Conservation (phyloP, 495 filamentous ascomycete species). For the Jackrogersella multiformis region DNA sequence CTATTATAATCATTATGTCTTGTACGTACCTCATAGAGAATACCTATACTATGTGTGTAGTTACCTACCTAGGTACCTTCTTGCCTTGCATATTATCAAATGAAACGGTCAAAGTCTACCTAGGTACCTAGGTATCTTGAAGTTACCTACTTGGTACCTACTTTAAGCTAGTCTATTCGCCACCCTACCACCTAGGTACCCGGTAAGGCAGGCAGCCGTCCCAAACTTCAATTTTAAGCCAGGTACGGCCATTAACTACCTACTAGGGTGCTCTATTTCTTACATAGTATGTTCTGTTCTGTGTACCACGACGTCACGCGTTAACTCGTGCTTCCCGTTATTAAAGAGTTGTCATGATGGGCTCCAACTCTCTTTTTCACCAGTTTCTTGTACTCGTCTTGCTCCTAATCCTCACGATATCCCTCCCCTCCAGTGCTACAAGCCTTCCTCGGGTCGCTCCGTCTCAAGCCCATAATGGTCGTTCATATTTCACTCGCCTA, state of each 20-base stretch:
- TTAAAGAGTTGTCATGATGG: slow-evolving; percentile 18
- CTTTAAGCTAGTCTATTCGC: neutral
- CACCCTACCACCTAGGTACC: too few relatives aligned
- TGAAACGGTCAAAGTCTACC: neutral
- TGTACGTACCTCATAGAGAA: neutral
- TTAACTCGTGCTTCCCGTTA: neutral
- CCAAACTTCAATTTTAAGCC: neutral
- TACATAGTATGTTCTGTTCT: too few relatives aligned
- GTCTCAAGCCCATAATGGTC: neutral
- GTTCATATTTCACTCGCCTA: slow-evolving; percentile 40
- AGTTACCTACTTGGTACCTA: neutral
- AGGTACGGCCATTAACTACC: neutral
- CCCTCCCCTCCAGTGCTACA: slow-evolving; percentile 15
- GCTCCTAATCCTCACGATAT: slow-evolving; percentile 14
- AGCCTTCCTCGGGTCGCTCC: slow-evolving; percentile 19
- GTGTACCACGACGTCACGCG: slow-evolving; percentile 19
- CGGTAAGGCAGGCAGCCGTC: neutral
- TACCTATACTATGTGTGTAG: neutral
- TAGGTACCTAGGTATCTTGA: neutral
- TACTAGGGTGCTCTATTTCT: slow-evolving; percentile 3
- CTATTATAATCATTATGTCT: too few relatives aligned
- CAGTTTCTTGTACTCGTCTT: slow-evolving; percentile 4
- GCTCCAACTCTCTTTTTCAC: slow-evolving; percentile 11
- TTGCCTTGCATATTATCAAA: too few relatives aligned
- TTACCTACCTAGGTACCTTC: too few relatives aligned